Evolutionary conservation across 306 rosid species (phyloP), one percentile per base, ranked within the genome.

Genomic region (Trifolium repens): DNA sequence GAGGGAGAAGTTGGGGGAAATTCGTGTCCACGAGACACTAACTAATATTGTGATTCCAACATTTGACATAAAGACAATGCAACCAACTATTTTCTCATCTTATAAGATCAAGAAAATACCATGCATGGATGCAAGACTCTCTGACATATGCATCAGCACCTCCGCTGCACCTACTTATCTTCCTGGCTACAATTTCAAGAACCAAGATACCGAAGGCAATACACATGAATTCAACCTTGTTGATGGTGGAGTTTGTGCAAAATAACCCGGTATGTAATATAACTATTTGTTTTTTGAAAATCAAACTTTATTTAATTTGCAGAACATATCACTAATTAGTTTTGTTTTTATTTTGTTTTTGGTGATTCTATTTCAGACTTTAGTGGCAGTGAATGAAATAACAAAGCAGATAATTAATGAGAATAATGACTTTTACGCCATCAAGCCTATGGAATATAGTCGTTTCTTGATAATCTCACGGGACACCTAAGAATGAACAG

Each of bases 161-260:
- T 86, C 91, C 0, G 96, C 96, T 2, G 85, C 88, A 26, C 91
- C 91, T 2, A 83, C 86, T n/a, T 87, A 80, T 40, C 80, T 90
- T 65, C 91, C 90, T 1, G 61, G 85, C 7, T 52, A 87, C 57
- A 9, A 81, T 17, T 88, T 88, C 78, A 74, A 65, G 22, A 85
- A 59, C 72, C 22, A 74, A 34, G 87, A 73, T 17, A 4, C 52
- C 2, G 4, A 42, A 0, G 91, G 82, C 2, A 76, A 74, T 2
- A 46, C 43, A 4, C 76, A 52, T 0, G 87, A 88, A 69, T 90
- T 88, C 70, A 78, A 90, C 73, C 96, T 90, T 3, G 74, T 84
- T 3, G 93, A 90, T 22, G 96, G 91, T 11, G 91, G 85, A 1
- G 80, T 85, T 37, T 87, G 90, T 42, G 91, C 91, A 10, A 10